Evolutionary conservation across 495 filamentous ascomycete species (phyloP), one percentile per base, ranked within the genome.

Genomic region (Aspergillus affinis): DNA sequence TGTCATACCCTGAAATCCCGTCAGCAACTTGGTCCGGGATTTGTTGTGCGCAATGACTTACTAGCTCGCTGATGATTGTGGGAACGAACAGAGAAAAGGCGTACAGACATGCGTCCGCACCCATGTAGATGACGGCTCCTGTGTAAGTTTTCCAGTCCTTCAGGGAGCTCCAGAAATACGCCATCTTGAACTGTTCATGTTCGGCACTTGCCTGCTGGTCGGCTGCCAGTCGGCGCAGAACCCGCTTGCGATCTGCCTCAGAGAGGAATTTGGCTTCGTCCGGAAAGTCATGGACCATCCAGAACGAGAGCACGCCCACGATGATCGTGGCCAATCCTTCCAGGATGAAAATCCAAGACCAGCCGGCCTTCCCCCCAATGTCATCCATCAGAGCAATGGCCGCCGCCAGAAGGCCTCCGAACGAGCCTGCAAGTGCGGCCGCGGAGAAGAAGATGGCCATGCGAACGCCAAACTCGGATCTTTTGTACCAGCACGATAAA

Each of bases 11-110:
- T 74, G 23, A 23, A 2, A 60, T 17, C n/a, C 27, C 18, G 59
- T 68, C 48, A 65, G 62, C 18, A 90, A 18, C 3, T 26, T 12
- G 45, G 10, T n/a, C 12, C 6, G 20, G 30, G 15, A 10, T 12
- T 5, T 9, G 6, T 10, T 44, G 9, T 9, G 23, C 18, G 18
- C 47, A 17, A 48, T 41, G 23, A 74, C 75, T 71, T 59, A 77
- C 72, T 47, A 78, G 77, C 62, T 88, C 81, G 29, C 69, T 74
- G 66, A 98, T 89, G 69, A 97, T 97, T 30, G 86, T 88, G 2
- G 93, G 93, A 0, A 96, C 81, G 72, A 98, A 97, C 5, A 98
- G 82, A 6, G 88, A 90, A 72, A 97, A 97, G 19, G 89, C 91
- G 70, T 97, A 98, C 5, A 98, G 82, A 15, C 90, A 80, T 13